A percentile compares a stretch with the other conserved stretches of the same genome.
phyloP scores from a whole-genome alignment of 169 alveolate genomes.

The Plasmodium malariae region DNA sequence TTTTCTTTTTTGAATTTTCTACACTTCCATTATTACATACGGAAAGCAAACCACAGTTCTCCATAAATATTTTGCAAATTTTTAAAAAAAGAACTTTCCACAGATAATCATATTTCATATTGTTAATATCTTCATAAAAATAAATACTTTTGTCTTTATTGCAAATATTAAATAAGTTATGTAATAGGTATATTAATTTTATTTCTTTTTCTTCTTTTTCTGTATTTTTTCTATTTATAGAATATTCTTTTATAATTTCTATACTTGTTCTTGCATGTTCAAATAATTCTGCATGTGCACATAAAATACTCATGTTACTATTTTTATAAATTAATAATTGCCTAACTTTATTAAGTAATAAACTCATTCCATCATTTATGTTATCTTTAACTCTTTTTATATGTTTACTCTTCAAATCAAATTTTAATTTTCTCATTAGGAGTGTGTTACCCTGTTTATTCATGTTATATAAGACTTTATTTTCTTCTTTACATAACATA shows the following conservation, averaged over 20 bases:
- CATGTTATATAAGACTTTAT: background rate
- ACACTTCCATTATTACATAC: background rate
- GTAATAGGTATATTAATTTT: conserved; percentile 14
- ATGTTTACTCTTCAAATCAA: conserved; percentile 42
- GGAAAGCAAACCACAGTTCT: background rate
- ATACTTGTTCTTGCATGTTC: conserved; percentile 62
- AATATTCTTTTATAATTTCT: conserved; percentile 38
- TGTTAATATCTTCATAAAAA: conserved; percentile 42
- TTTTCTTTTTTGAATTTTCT: background rate
- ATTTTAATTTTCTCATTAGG: conserved; percentile 28
- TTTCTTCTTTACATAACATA: background rate
- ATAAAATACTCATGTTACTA: conserved; percentile 7
- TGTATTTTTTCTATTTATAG: conserved; percentile 5
- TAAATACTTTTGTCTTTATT: conserved; percentile 14
- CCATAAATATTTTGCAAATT: conserved; percentile 18
- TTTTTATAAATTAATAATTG: conserved; percentile 37
- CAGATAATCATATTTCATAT: conserved; percentile 18
- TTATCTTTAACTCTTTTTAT: conserved; percentile 27
- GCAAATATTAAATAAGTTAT: conserved; percentile 35
- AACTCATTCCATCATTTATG: conserved; percentile 44
- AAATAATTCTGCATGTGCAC: conserved; percentile 56
- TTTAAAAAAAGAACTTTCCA: conserved; percentile 69
- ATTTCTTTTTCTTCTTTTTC: conserved; percentile 41
- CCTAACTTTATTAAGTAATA: conserved; percentile 39
- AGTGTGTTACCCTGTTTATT: background rate